Conservation (phyloP, 371 early-diverging fungal genomes). For the Apophysomyces sp. region DNA sequence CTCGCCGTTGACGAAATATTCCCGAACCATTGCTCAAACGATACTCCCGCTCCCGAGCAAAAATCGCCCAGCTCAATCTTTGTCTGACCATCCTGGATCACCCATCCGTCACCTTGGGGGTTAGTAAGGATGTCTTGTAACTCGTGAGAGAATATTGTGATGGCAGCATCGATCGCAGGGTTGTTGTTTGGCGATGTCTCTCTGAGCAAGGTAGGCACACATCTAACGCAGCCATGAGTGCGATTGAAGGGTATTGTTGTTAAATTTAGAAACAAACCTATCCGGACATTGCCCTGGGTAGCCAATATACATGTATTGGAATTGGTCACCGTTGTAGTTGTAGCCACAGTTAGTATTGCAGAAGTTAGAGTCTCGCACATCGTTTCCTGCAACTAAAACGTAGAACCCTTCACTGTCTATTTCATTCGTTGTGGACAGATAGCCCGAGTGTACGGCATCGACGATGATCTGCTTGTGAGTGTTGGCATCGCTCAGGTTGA, state of each 20-base stretch:
- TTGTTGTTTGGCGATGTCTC: slow-evolving; percentile 41
- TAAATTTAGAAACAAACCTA: background rate
- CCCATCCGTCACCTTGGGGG: slow-evolving; percentile 51
- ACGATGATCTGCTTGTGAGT: slow-evolving; percentile 39
- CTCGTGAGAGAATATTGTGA: slow-evolving; percentile 56
- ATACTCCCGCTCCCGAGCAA: slow-evolving; percentile 33
- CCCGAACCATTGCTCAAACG: slow-evolving; percentile 36
- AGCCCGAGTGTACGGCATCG: slow-evolving; percentile 46
- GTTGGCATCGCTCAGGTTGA: slow-evolving; percentile 30
- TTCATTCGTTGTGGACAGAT: slow-evolving; percentile 39
- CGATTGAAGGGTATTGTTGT: no score
- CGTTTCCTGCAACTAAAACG: slow-evolving; percentile 40
- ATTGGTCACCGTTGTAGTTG: slow-evolving; percentile 40
- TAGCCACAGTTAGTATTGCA: slow-evolving; percentile 51
- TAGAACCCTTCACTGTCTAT: slow-evolving; percentile 50
- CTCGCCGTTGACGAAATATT: slow-evolving; percentile 12
- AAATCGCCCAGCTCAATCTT: slow-evolving; percentile 50
- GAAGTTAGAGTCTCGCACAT: slow-evolving; percentile 43
- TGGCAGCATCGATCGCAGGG: slow-evolving; percentile 50
- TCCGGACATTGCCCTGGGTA: slow-evolving; percentile 40
- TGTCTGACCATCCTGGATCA: slow-evolving; percentile 17
- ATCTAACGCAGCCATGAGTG: slow-evolving; percentile 13
- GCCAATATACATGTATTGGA: slow-evolving; percentile 51
- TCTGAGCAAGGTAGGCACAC: slow-evolving; percentile 35
- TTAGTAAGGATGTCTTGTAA: slow-evolving; percentile 51